Base-by-base conservation (phyloP, 768 basidiomycete genomes). In the Artomyces pyxidatus region DNA sequence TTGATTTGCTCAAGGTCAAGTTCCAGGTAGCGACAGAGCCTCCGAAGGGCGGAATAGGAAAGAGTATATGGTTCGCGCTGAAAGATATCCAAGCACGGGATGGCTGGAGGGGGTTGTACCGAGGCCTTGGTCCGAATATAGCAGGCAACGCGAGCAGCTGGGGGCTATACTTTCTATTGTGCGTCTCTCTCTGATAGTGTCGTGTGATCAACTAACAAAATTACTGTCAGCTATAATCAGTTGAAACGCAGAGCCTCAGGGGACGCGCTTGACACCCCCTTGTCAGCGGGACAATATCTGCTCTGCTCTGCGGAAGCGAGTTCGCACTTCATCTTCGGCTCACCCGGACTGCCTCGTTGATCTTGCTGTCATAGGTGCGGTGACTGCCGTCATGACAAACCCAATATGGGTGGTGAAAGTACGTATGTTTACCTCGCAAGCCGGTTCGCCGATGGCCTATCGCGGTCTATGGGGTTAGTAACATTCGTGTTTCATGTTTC, bases 81-180 rank as follows among this genome's bases (percentile, higher is more conserved):
- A 72, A 72, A 37, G 80, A 82, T 48, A 92, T 97, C 32, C 78
- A 87, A 21, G 74, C 69, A 40, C 69, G 73, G 30, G 78, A 88
- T 49, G 95, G 96, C 5, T 86, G 81, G 79, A 74, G 67, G 52
- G 95, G 94, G 0, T 69, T 98, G 42, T 98, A 98, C 64, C 77
- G 95, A 47, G 96, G 96, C 14, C 71, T 98, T 27, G 77, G 80
- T 0, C 81, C 93, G 2, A 99, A 98, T 65, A 76, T 97, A 51
- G 88, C 89, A 0, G 96, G 95, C 11, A 97, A 97, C 56, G 92
- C 94, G 17, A 83, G 85, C 7, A 94, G 91, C 59, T 99, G 96
- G 96, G 96, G 96, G 0, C 68, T 97, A 22, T 99, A 99, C 67
- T 99, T 99, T 68, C 77, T 95, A 54, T 95, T 96, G 96, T 97